phyloP scores from a whole-genome alignment of 768 basidiomycete species.

The Kwoniella sp. region DNA sequence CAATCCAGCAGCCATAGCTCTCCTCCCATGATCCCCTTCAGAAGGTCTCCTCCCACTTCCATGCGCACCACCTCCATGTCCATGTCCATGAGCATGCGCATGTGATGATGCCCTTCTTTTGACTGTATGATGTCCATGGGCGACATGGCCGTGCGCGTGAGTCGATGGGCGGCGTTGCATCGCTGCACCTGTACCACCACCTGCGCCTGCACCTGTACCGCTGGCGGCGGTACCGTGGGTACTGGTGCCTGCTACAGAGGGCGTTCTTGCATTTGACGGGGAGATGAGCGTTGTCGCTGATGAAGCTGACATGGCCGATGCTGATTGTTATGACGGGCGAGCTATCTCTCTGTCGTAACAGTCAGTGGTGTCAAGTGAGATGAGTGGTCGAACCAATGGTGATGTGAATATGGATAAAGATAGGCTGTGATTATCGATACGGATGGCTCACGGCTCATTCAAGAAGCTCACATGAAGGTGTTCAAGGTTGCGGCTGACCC shows the following conservation, averaged over 20 bases:
- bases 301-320: constrained; percentile 22
- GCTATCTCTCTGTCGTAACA: too few relatives aligned
- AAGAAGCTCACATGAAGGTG: too few relatives aligned
- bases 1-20: constrained; percentile 41
- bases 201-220: too few relatives aligned
- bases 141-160: constrained; percentile 18
- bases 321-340: background rate
- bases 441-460: too few relatives aligned
- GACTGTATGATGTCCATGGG: constrained; percentile 18
- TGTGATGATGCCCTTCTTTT: constrained; percentile 15
- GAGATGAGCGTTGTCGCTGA: constrained; percentile 27
- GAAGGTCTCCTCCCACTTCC: constrained; percentile 24
- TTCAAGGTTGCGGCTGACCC: too few relatives aligned
- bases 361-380: too few relatives aligned
- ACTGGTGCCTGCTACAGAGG: background rate
- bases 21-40: constrained; percentile 36
- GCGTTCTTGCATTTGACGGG: constrained; percentile 3
- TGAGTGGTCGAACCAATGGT: too few relatives aligned
- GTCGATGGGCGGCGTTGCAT: background rate
- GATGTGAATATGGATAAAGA: too few relatives aligned
- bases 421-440: too few relatives aligned
- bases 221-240: background rate
- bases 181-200: background rate
- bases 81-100: constrained; percentile 21
- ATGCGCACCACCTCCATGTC: constrained; percentile 12